Evolutionary conservation across 306 rosid species (phyloP).

Genomic region (Glycyrrhiza uralensis): DNA sequence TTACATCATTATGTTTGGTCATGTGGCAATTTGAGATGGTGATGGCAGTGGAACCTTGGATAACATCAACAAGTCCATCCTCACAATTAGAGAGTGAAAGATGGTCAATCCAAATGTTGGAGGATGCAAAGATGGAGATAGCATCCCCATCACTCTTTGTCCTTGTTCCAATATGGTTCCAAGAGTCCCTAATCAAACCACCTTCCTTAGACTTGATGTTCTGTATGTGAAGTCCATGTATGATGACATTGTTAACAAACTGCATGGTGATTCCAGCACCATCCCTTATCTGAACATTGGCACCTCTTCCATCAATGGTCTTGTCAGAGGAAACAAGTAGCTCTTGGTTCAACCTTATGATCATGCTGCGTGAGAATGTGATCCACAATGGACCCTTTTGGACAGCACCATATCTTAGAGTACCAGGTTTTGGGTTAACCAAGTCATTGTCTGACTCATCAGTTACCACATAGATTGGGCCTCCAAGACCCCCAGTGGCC

Average conservation of each 20-base stretch:
- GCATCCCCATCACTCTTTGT: conserved; percentile 35
- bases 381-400: conserved; percentile 26
- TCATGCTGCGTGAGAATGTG: background rate
- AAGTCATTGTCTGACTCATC: background rate
- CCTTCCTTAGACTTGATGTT: background rate
- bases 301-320: conserved; percentile 28
- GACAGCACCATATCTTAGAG: background rate
- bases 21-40: conserved; percentile 31
- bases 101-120: conserved; percentile 32
- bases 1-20: conserved; percentile 33
- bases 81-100: conserved; percentile 7
- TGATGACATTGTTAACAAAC: conserved; percentile 15
- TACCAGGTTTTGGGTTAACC: conserved; percentile 1
- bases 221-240: conserved; percentile 10
- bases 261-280: conserved; percentile 29
- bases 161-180: background rate
- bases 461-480: conserved; percentile 18
- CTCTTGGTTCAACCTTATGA: conserved; percentile 11
- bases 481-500: conserved; percentile 19
- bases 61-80: conserved; percentile 27
- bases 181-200: conserved; percentile 12
- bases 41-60: conserved; percentile 21
- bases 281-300: background rate
- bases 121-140: conserved; percentile 8
- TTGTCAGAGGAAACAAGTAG: conserved; percentile 17